phyloP scores from a whole-genome alignment of 192 early-diverging fungal species.

The Paraglomus brasilianum region DNA sequence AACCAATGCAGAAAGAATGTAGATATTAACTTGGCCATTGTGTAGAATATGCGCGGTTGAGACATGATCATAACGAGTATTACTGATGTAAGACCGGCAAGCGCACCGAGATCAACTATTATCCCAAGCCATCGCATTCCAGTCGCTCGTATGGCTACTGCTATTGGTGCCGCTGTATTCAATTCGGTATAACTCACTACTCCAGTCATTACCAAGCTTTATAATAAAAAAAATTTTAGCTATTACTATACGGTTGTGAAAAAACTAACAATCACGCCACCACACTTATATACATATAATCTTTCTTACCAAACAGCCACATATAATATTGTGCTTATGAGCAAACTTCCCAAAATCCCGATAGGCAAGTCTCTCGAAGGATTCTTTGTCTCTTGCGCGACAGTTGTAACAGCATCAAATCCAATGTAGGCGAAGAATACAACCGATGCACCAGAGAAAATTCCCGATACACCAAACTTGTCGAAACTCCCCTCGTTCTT shows the following conservation, averaged over 20 bases:
- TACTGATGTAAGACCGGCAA: slow-evolving; percentile 77
- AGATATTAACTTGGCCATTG: slow-evolving; percentile 64
- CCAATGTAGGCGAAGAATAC: slow-evolving; percentile 87
- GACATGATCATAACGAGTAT: slow-evolving; percentile 72
- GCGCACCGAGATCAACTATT: slow-evolving; percentile 73
- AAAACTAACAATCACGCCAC: too few relatives aligned
- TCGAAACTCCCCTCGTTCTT: slow-evolving; percentile 51
- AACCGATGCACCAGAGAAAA: slow-evolving; percentile 68
- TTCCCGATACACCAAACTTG: slow-evolving; percentile 65
- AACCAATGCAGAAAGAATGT: background rate
- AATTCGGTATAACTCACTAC: slow-evolving; percentile 59
- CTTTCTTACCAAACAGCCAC: slow-evolving; percentile 58
- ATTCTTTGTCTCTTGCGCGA: slow-evolving; percentile 77
- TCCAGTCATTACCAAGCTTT: slow-evolving; percentile 69
- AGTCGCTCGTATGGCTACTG: slow-evolving; percentile 43
- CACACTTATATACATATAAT: too few relatives aligned
- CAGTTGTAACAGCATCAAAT: slow-evolving; percentile 86
- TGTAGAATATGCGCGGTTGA: slow-evolving; percentile 85
- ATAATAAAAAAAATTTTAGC: background rate
- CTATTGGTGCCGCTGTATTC: slow-evolving; percentile 53
- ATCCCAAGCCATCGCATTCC: slow-evolving; percentile 69
- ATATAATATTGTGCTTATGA: slow-evolving; percentile 79
- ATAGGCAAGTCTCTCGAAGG: slow-evolving; percentile 82
- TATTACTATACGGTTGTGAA: background rate
- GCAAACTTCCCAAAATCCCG: slow-evolving; percentile 79